Evolutionary conservation across 805 yeast species (phyloP), one percentile per base, ranked within the genome.

Genomic region (Barnettozyma sp.): DNA sequence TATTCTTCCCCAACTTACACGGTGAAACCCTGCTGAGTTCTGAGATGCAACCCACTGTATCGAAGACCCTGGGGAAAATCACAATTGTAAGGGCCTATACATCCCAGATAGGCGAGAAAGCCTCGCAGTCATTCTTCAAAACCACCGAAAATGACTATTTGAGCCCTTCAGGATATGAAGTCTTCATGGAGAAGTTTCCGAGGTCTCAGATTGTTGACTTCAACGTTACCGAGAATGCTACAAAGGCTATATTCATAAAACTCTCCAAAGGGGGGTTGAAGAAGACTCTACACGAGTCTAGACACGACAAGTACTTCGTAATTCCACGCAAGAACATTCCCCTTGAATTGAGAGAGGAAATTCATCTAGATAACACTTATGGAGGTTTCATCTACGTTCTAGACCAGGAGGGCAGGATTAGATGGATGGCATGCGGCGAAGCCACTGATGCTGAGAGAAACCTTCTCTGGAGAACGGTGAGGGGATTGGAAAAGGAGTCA

Each of bases 341-440:
- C 2, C 68, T 71, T 39, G 73, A 67, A 14, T 59, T 74, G 6
- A 73, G 82, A 46, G 76, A 77, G 36, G 56, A 70, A 18, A 58
- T 90, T 23, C 62, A 72, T 33, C 73, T 87, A 46, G 78, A 77
- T 37, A 90, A 90, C 54, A 70, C 74, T 16, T 82, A 81, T 48
- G 75, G 94, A 3, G 97, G 97, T 0, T 87, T 84, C 52, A 64
- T 87, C 9, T 81, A 86, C 45, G 63, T 90, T 5, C 70, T 92
- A 23, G 98, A 92, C 52, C 66, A 65, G 12, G 64, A 76, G 11
- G 79, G 81, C 34, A 78, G 72, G 49, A 80, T 92, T 36, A 67
- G 97, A 48, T 90, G 97, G 97, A 87, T 86, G 17, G 83, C 86
- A 4, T 76, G 94, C 47, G 98, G 97, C 2, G 73, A 70, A 26